These are phyloP conservation scores for Rhizophagus clarus DNA, from an alignment of 192 early-diverging fungal genomes.

Conservation along the genomic window DNA sequence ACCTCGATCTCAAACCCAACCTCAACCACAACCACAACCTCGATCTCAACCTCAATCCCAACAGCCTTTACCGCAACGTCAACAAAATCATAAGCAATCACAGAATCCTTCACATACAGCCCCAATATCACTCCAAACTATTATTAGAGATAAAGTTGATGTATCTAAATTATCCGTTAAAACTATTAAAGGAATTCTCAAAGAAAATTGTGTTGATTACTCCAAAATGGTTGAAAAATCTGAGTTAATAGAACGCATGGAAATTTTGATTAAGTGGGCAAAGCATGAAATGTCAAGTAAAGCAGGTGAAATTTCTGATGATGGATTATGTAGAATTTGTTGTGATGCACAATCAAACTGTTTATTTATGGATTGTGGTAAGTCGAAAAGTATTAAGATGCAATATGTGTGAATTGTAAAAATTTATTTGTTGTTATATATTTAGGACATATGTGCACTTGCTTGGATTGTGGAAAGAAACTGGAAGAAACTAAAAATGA, in stretches of 20 bases:
- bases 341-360: slow-evolving; percentile 79
- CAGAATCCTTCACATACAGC: slow-evolving; percentile 34
- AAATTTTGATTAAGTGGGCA: slow-evolving; percentile 65
- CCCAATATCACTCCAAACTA: slow-evolving; percentile 37
- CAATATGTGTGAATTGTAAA: not conserved
- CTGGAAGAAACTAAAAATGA: slow-evolving; percentile 59
- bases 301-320: slow-evolving; percentile 46
- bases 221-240: slow-evolving; percentile 72
- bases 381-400: not conserved
- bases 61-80: not conserved
- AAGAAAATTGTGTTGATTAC: slow-evolving; percentile 65
- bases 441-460: slow-evolving; percentile 78
- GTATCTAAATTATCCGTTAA: slow-evolving; percentile 42
- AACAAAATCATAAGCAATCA: slow-evolving; percentile 12
- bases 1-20: not conserved
- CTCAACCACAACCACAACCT: not conserved
- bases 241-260: slow-evolving; percentile 69
- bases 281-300: slow-evolving; percentile 55
- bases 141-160: slow-evolving; percentile 42
- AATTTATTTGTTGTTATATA: not conserved
- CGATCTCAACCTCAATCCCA: not conserved
- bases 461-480: slow-evolving; percentile 65
- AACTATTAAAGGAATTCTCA: slow-evolving; percentile 67
- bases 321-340: slow-evolving; percentile 81
- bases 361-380: slow-evolving; percentile 79